phyloP scores from a whole-genome alignment of 768 basidiomycete genomes.

The Suillus hirtellus region DNA sequence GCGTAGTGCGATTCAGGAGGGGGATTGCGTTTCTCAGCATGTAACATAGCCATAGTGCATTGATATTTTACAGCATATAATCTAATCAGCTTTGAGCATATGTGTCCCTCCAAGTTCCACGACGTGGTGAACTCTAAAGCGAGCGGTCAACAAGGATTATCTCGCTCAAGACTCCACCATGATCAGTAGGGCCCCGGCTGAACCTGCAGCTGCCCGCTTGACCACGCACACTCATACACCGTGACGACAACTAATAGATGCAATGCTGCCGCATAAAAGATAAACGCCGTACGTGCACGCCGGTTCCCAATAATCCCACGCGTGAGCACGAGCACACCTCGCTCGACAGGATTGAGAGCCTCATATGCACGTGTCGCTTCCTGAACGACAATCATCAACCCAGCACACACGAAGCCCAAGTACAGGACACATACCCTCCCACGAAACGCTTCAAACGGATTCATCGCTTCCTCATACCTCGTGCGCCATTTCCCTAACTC shows the following conservation, averaged over 20 bases:
- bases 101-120: neutral
- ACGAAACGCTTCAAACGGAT: conserved; percentile 97
- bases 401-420: neutral
- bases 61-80: conserved; percentile 12
- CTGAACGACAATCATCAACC: conserved; percentile 40
- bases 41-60: conserved; percentile 8
- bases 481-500: conserved; percentile 88
- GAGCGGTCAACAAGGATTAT: neutral
- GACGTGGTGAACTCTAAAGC: neutral
- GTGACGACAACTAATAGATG: conserved; percentile 84
- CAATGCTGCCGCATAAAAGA: conserved; percentile 79
- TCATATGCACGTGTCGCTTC: conserved; percentile 94
- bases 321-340: conserved; percentile 82
- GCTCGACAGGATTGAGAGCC: conserved; percentile 88
- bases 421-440: conserved; percentile 68
- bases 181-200: conserved; percentile 47
- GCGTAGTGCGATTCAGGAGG: neutral
- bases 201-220: conserved; percentile 50
- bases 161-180: neutral
- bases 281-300: conserved; percentile 85
- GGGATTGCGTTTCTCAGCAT: neutral
- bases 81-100: neutral
- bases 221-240: conserved; percentile 68
- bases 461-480: conserved; percentile 96
- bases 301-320: conserved; percentile 86